Evolutionary conservation across 2,329 filamentous ascomycete species (phyloP).

Genomic region (Claviceps fusiformis): DNA sequence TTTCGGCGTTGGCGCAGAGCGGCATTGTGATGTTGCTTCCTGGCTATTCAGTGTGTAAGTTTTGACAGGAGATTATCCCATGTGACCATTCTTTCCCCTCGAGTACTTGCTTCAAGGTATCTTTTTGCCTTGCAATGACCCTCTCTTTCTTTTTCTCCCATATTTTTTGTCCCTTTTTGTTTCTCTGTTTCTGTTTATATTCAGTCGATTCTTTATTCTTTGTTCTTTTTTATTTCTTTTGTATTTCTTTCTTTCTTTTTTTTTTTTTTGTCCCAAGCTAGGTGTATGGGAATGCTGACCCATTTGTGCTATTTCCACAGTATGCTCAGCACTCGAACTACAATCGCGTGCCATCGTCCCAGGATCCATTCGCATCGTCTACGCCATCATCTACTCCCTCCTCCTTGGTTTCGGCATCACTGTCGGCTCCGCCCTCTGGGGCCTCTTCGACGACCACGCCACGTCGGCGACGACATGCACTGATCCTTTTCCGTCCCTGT

Average conservation of each 20-base stretch:
- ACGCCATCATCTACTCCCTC: conserved; percentile 60
- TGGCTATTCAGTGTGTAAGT: conserved; percentile 45
- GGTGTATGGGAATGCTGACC: background rate
- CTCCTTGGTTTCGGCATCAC: conserved; percentile 63
- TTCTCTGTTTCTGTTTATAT: background rate
- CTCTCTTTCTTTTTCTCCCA: no score
- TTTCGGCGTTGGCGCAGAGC: conserved; percentile 50
- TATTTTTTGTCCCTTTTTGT: background rate
- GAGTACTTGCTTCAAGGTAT: no score
- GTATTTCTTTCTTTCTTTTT: background rate
- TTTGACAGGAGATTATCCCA: background rate
- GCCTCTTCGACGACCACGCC: conserved; percentile 42
- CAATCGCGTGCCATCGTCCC: conserved; percentile 57
- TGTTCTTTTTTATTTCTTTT: background rate
- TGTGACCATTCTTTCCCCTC: background rate
- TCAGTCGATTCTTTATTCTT: no score
- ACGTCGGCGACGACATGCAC: conserved; percentile 29
- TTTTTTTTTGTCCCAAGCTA: background rate
- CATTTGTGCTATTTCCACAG: conserved; percentile 10
- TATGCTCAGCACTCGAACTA: conserved; percentile 42
- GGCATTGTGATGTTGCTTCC: conserved; percentile 54
- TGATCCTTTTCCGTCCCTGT: conserved; percentile 27
- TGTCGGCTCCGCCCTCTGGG: conserved; percentile 50
- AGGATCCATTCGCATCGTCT: conserved; percentile 60
- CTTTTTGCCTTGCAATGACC: no score